phyloP scores from a whole-genome alignment of 768 basidiomycete genomes.

The Suillus clintonianus region DNA sequence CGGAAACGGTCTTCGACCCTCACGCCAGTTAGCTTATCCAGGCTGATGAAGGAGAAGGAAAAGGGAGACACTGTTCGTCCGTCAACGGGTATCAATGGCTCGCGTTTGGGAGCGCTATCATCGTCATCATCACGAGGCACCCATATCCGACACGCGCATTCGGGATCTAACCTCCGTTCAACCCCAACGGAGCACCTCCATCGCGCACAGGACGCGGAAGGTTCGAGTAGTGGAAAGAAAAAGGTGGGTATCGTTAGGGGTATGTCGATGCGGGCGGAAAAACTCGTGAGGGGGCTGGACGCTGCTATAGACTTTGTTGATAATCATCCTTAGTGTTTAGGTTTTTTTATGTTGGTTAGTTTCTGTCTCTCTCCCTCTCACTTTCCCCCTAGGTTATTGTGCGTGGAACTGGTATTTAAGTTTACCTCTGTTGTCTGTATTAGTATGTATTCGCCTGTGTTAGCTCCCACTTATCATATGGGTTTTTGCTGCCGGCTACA shows the following conservation, averaged over 20 bases:
- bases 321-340: constrained; percentile 2
- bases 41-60: constrained; percentile 10
- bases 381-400: not conserved
- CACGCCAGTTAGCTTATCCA: constrained; percentile 7
- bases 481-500: too few species aligned
- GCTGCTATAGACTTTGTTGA: constrained; percentile 45
- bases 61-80: constrained; percentile 4
- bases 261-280: constrained; percentile 35
- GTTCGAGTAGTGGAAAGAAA: constrained; percentile 30
- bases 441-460: not conserved
- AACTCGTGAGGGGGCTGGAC: constrained; percentile 39
- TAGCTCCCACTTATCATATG: not conserved
- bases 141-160: constrained; percentile 22
- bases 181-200: constrained; percentile 10
- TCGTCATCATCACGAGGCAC: not conserved
- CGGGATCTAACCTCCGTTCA: constrained; percentile 26
- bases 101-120: not conserved
- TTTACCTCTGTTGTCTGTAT: not conserved
- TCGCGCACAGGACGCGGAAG: constrained; percentile 5
- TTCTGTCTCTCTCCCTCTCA: not conserved
- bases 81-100: not conserved
- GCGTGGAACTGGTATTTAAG: not conserved
- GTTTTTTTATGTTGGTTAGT: not conserved
- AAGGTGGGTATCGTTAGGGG: constrained; percentile 33
- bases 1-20: constrained; percentile 32